These are phyloP conservation scores for Ophiostoma novo-ulmi DNA, from an alignment of 2,329 filamentous ascomycete species.

Conservation along the genomic window DNA sequence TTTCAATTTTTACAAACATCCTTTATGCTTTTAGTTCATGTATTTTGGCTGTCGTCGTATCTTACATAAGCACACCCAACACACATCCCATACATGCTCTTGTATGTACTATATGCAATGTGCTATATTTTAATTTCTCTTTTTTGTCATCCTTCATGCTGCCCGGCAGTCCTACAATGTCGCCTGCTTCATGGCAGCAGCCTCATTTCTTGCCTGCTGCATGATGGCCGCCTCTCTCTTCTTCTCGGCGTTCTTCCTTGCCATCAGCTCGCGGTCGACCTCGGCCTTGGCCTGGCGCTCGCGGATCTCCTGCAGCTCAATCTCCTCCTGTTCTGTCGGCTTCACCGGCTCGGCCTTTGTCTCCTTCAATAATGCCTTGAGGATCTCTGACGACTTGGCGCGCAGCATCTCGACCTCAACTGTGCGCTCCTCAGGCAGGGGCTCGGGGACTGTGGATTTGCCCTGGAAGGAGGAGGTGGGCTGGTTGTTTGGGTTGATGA, in stretches of 20 bases:
- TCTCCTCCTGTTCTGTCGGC: slow-evolving; percentile 59
- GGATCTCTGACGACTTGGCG: slow-evolving; percentile 56
- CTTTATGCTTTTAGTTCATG: not conserved
- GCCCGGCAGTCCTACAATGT: slow-evolving; percentile 18
- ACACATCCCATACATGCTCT: not conserved
- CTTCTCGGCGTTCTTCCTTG: slow-evolving; percentile 50
- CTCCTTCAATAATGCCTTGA: slow-evolving; percentile 56
- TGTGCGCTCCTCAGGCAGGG: slow-evolving; percentile 45
- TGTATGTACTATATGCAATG: not conserved
- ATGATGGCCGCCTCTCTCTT: slow-evolving; percentile 58
- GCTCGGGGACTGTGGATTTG: slow-evolving; percentile 45
- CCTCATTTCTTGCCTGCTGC: slow-evolving; percentile 49
- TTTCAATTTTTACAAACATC: not conserved
- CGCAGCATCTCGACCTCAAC: slow-evolving; percentile 60
- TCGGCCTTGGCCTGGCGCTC: slow-evolving; percentile 48
- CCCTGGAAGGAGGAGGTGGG: slow-evolving; percentile 46
- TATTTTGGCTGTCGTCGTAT: not conserved
- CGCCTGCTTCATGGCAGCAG: slow-evolving; percentile 40
- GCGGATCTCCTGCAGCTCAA: slow-evolving; percentile 53
- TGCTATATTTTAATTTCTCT: not conserved
- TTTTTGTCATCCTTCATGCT: not conserved
- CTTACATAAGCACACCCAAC: not conserved
- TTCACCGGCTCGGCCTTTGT: slow-evolving; percentile 56
- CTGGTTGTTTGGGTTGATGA: slow-evolving; percentile 34
- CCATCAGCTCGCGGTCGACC: slow-evolving; percentile 51